Evolutionary conservation across 2,329 filamentous ascomycete species (phyloP).

Genomic region (Drechmeria coniospora): DNA sequence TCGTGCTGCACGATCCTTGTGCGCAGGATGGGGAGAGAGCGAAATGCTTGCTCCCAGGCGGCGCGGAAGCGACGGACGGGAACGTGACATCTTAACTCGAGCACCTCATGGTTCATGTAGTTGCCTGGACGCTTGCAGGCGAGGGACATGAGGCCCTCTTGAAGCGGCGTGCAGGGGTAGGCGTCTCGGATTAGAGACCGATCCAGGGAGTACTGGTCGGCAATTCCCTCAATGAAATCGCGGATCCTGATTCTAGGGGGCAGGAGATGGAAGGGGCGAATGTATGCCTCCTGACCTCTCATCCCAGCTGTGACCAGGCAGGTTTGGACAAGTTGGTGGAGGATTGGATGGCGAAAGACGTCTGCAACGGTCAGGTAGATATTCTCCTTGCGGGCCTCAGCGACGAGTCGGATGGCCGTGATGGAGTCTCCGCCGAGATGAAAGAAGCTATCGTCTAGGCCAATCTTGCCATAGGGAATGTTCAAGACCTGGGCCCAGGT

Average conservation of each 20-base stretch:
- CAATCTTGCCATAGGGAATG: constrained; percentile 10
- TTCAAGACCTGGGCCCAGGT: constrained; percentile 17
- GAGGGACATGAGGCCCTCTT: constrained; percentile 5
- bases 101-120: constrained; percentile 2
- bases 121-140: constrained; percentile 3
- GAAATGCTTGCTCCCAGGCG: constrained; percentile 4
- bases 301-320: too few relatives aligned
- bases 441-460: constrained; percentile 22
- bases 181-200: constrained; percentile 3
- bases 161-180: constrained; percentile 5
- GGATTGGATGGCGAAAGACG: neutral
- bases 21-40: constrained; percentile 3
- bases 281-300: too few relatives aligned
- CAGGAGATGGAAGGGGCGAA: constrained; percentile 1
- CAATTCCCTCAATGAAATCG: neutral
- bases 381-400: neutral
- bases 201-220: constrained; percentile 1
- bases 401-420: constrained; percentile 25
- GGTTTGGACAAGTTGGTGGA: neutral
- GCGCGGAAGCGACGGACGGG: constrained; percentile 1
- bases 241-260: neutral
- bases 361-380: constrained; percentile 14
- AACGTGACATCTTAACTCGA: constrained; percentile 1
- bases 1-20: constrained; percentile 4
- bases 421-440: constrained; percentile 28